Base-by-base conservation (phyloP, 176 grass and related monocot genomes). In the Avena atlantica region DNA sequence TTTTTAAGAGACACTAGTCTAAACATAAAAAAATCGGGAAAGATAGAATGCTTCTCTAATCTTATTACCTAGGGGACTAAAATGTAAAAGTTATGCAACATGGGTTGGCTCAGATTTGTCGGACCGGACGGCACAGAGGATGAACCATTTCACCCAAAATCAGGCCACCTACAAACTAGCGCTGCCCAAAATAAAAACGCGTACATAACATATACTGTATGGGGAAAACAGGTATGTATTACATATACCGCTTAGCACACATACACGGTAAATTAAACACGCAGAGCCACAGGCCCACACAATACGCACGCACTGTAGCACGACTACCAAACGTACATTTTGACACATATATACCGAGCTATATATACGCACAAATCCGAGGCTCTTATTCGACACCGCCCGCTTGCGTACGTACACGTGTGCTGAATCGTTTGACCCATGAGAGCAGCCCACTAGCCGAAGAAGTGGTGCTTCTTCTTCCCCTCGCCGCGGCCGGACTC, bases 401-500 rank as follows among this genome's bases (percentile, higher is more conserved):
- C 2, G 19, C 56, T 21, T 0, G 9, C 48, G 34, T 34, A 34
- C 9, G 34, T 55, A 44, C 19, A 51, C 31, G 34, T 21, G 68
- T 51, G 71, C 21, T 49, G 72, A 25, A 75, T 7, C 3, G 44
- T 16, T 42, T 12, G 10, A 49, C 24, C 17, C 13, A 57, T 42
- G 7, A 70, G 36, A 92, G 4, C 74, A 34, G 74, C 74, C 8
- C 9, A 24, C 74, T 77, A 77, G 50, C 85, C 86, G 71, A 90
- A 94, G 77, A 94, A 78, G 45, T 92, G 89, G 86, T 92, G 92
- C 85, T 94, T 91, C 88, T 97, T 97, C 90, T 92, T 92, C 77
- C 82, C 90, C 29, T 81, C 70, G 60, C 74, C 82, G 49, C 74
- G 64, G 68, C 68, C 81, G 10, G 86, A 86, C 49, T 86, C 78